Percentiles rank a stretch among this genome's conserved stretches.
Evolutionary conservation across 2,329 filamentous ascomycete species (phyloP).

Genomic region (Macrophomina phaseolina): DNA sequence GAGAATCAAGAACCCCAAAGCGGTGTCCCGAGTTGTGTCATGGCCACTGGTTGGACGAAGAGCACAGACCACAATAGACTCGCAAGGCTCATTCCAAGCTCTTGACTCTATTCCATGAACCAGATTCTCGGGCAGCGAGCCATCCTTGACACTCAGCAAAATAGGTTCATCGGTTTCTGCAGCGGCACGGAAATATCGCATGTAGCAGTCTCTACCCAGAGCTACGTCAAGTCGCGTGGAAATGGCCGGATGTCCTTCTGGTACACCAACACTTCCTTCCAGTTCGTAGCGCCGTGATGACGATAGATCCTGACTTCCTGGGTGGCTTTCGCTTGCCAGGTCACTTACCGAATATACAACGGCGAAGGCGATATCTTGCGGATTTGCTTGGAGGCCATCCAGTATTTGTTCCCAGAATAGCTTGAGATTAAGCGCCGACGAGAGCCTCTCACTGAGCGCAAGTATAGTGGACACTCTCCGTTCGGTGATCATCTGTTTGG

Average conservation of each 20-base stretch:
- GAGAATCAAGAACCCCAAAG: slow-evolving; percentile 40
- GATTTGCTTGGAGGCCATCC: slow-evolving; percentile 38
- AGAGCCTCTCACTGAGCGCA: slow-evolving; percentile 22
- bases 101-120: slow-evolving; percentile 40
- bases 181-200: slow-evolving; percentile 33
- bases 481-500: slow-evolving; percentile 28
- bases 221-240: slow-evolving; percentile 25
- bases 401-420: slow-evolving; percentile 27
- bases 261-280: slow-evolving; percentile 42
- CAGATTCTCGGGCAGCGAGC: slow-evolving; percentile 36
- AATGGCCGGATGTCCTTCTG: slow-evolving; percentile 35
- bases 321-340: slow-evolving; percentile 36
- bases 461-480: slow-evolving; percentile 24
- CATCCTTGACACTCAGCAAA: slow-evolving; percentile 36
- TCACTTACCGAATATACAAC: slow-evolving; percentile 41
- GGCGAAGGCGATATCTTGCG: slow-evolving; percentile 41
- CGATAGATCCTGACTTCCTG: slow-evolving; percentile 36
- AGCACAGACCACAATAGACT: slow-evolving; percentile 28
- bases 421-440: slow-evolving; percentile 5
- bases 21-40: slow-evolving; percentile 30
- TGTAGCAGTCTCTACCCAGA: slow-evolving; percentile 24
- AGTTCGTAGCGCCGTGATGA: slow-evolving; percentile 39
- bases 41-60: slow-evolving; percentile 36
- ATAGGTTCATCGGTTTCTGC: slow-evolving; percentile 39
- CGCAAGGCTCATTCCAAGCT: slow-evolving; percentile 22